phyloP scores from a whole-genome alignment of 495 filamentous ascomycete species.

The Chlorociboria aeruginascens region DNA sequence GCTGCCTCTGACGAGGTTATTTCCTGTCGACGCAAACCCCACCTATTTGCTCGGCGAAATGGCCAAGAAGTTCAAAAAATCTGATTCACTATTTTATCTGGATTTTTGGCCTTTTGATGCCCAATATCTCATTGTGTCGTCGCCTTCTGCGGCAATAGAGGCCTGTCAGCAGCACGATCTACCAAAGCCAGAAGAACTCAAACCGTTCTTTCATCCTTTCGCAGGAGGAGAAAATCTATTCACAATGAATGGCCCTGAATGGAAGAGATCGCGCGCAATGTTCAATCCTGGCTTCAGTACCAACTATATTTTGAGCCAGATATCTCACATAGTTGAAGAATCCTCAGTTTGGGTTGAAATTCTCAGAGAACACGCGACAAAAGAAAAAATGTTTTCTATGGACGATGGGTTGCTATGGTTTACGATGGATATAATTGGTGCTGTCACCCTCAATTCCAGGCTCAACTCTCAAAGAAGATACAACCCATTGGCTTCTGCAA shows the following conservation, averaged over 20 bases:
- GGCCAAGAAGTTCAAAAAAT: no score
- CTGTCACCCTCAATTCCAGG: background rate
- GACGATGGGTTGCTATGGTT: conserved; percentile 23
- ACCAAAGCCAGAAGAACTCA: no score
- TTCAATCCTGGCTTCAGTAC: conserved; percentile 37
- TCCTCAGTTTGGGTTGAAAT: conserved; percentile 22
- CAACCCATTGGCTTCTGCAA: conserved; percentile 20
- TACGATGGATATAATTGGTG: conserved; percentile 33
- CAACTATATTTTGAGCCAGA: conserved; percentile 27
- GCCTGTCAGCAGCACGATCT: no score
- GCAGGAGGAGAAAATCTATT: conserved; percentile 7
- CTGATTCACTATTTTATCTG: no score
- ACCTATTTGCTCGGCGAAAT: no score
- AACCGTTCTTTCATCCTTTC: conserved; percentile 17
- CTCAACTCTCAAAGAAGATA: conserved; percentile 22
- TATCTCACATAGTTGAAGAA: conserved; percentile 31
- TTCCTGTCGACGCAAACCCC: no score
- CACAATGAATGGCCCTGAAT: conserved; percentile 17
- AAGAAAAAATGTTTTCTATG: conserved; percentile 24
- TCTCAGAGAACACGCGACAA: conserved; percentile 20
- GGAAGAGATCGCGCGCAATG: conserved; percentile 25
- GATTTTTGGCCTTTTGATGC: no score
- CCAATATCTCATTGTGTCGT: no score
- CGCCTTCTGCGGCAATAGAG: no score
- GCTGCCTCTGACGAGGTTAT: no score